A percentile compares a stretch with the other conserved stretches of the same genome.
These are phyloP conservation scores for Russula dissimulans DNA, from an alignment of 768 basidiomycete genomes.

Conservation along the genomic window DNA sequence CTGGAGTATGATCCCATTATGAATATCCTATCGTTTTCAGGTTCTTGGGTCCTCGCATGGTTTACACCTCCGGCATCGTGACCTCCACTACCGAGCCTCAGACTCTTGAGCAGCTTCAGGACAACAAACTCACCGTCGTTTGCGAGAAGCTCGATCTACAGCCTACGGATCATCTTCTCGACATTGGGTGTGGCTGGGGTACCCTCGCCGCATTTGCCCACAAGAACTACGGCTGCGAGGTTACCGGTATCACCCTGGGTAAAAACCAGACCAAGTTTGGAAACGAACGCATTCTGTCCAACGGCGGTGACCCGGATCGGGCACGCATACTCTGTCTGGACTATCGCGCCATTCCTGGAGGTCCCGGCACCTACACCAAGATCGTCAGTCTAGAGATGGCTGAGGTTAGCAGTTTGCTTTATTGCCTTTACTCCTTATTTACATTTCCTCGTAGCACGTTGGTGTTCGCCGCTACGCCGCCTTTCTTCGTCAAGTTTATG, in stretches of 20 bases:
- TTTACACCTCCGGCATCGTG: conserved; percentile 93
- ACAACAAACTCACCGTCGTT: conserved; percentile 94
- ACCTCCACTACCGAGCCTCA: conserved; percentile 59
- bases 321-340: conserved; percentile 91
- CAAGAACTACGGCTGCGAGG: conserved; percentile 96
- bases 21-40: conserved; percentile 27
- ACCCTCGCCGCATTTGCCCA: conserved; percentile 90
- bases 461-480: conserved; percentile 85
- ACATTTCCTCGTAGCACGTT: conserved; percentile 56
- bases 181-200: conserved; percentile 94
- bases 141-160: conserved; percentile 91
- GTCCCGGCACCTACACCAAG: conserved; percentile 74
- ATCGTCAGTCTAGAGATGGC: conserved; percentile 98
- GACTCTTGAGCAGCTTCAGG: conserved; percentile 89
- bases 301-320: conserved; percentile 47
- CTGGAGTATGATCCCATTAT: background rate
- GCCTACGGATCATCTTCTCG: conserved; percentile 75
- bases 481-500: conserved; percentile 88
- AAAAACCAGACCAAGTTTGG: conserved; percentile 91
- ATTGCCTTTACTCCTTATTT: background rate
- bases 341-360: conserved; percentile 81
- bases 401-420: conserved; percentile 44
- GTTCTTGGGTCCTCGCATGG: conserved; percentile 94
- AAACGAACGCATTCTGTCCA: conserved; percentile 74
- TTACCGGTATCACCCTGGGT: conserved; percentile 89